phyloP scores from a whole-genome alignment of 2,329 filamentous ascomycete species.

The Thelonectria blattea region DNA sequence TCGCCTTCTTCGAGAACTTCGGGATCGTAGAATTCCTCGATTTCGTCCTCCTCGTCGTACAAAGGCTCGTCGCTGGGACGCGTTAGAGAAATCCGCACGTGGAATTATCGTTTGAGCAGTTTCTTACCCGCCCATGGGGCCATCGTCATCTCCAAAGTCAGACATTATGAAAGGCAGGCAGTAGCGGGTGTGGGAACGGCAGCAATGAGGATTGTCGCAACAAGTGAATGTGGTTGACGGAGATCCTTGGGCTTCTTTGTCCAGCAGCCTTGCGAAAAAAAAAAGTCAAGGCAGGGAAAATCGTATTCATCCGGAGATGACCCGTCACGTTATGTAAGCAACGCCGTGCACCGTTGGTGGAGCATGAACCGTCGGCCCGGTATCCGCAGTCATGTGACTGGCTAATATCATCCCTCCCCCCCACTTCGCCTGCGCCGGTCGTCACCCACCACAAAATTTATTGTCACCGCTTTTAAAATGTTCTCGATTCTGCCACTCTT shows the following conservation, averaged over 20 bases:
- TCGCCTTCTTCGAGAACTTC: slow-evolving; percentile 62
- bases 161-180: slow-evolving; percentile 60
- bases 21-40: slow-evolving; percentile 60
- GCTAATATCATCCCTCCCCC: slow-evolving; percentile 2
- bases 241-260: slow-evolving; percentile 29
- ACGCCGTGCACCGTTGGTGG: slow-evolving; percentile 1
- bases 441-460: slow-evolving; percentile 41
- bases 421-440: slow-evolving; percentile 24
- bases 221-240: slow-evolving; percentile 24
- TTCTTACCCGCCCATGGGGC: slow-evolving; percentile 62
- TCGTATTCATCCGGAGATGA: slow-evolving; percentile 41
- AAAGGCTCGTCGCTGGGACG: slow-evolving; percentile 69
- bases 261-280: slow-evolving; percentile 41
- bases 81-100: slow-evolving; percentile 22
- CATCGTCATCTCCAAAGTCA: slow-evolving; percentile 73
- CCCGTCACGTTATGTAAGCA: slow-evolving; percentile 27
- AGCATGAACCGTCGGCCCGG: neutral
- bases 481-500: slow-evolving; percentile 42
- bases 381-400: too few species aligned
- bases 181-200: slow-evolving; percentile 3
- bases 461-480: slow-evolving; percentile 44
- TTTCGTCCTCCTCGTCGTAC: slow-evolving; percentile 76
- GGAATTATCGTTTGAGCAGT: neutral
- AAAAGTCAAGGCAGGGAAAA: slow-evolving; percentile 35
- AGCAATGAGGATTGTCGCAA: slow-evolving; percentile 5